Evolutionary conservation across 257 asterid species (phyloP).

Genomic region (Apocynum venetum): DNA sequence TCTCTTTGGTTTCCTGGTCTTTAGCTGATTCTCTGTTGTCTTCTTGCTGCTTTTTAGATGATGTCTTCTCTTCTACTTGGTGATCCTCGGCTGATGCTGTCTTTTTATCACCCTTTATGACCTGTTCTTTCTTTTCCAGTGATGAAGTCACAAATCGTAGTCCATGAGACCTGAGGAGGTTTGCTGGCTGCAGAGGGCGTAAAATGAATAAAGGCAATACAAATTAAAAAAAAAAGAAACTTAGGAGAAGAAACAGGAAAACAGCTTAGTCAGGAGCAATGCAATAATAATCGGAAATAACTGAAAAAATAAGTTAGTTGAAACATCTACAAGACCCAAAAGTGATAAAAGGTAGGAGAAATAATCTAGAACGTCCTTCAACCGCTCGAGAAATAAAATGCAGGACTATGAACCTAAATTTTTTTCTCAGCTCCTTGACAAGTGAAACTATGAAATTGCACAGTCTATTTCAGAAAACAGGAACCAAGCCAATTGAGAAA

Average conservation of each 20-base stretch:
- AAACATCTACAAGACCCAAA: too few relatives aligned
- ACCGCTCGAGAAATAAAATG: background rate
- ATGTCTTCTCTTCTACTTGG: constrained; percentile 26
- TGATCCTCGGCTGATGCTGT: constrained; percentile 39
- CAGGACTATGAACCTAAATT: background rate
- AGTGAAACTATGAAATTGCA: background rate
- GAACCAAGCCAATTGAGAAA: background rate
- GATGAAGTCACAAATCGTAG: constrained; percentile 73
- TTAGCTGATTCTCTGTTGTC: constrained; percentile 19
- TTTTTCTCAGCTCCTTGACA: background rate
- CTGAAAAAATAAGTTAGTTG: too few relatives aligned
- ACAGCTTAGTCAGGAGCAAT: background rate
- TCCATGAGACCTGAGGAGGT: constrained; percentile 52
- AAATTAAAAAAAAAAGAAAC: background rate
- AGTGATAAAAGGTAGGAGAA: too few relatives aligned
- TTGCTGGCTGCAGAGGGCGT: constrained; percentile 51
- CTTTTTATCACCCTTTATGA: constrained; percentile 47
- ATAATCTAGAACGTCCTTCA: too few relatives aligned
- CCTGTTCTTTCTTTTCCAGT: constrained; percentile 71
- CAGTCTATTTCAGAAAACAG: background rate
- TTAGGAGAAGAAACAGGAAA: background rate
- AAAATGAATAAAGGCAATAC: background rate
- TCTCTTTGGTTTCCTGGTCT: constrained; percentile 31
- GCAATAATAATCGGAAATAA: too few relatives aligned
- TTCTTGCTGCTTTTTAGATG: background rate